Percentiles rank a stretch among this genome's conserved stretches.
phyloP scores from a whole-genome alignment of 495 filamentous ascomycete genomes.

The Penicillium goetzii region DNA sequence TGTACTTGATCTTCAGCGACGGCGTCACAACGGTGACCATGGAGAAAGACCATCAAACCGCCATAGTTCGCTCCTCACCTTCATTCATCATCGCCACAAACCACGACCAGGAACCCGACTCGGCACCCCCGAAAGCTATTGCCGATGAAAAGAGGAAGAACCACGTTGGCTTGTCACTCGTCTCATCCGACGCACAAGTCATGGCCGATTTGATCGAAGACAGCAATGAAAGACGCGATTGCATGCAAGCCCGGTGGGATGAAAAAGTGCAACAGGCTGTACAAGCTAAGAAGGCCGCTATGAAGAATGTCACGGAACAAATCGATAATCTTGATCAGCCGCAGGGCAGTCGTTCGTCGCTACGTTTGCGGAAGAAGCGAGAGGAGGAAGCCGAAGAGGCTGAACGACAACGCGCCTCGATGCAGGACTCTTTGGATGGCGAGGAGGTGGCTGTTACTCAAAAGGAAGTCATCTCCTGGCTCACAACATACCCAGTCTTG shows the following conservation, averaged over 20 bases:
- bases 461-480: constrained; percentile 45
- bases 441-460: constrained; percentile 31
- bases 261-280: constrained; percentile 24
- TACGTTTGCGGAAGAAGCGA: constrained; percentile 16
- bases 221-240: constrained; percentile 40
- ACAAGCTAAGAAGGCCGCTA: constrained; percentile 5
- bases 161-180: constrained; percentile 21
- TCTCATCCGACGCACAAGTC: constrained; percentile 24
- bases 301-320: constrained; percentile 1
- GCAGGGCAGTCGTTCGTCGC: constrained; percentile 14
- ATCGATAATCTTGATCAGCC: constrained; percentile 3
- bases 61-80: constrained; percentile 38
- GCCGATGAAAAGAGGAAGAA: constrained; percentile 22
- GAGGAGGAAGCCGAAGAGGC: constrained; percentile 7
- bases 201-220: constrained; percentile 47
- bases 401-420: constrained; percentile 2
- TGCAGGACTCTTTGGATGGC: neutral
- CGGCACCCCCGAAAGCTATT: constrained; percentile 11
- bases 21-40: constrained; percentile 49
- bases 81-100: constrained; percentile 63
- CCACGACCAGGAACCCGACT: constrained; percentile 45
- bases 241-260: constrained; percentile 48
- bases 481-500: constrained; percentile 50
- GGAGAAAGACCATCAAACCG: constrained; percentile 60
- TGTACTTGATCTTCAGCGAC: constrained; percentile 62